Evolutionary conservation across 139 green algal species (phyloP), one percentile per base, ranked within the genome.

Genomic region (Volvox africanus): DNA sequence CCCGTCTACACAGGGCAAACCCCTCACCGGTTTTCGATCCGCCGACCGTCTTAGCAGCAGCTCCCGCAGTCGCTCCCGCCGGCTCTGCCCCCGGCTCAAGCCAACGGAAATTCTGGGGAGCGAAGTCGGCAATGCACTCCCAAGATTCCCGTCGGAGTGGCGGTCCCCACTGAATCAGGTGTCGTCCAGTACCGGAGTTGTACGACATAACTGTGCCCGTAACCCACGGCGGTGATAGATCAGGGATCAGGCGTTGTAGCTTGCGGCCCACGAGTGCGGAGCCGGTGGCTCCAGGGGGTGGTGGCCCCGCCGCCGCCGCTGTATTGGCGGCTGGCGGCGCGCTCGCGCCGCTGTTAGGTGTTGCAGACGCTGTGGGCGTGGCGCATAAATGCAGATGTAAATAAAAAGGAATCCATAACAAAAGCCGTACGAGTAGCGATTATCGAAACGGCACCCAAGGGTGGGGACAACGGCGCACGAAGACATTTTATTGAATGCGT

Each of bases 181-280:
- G 85, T 50, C 71, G n/a, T 9, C 85, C 82, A 36, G 44, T 88
- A 20, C 28, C 35, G 33, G 62, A 19, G 82, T 88, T 88, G 82
- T 68, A 88, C 69, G 24, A 17, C 26, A 82, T 61, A 68, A 89
- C 62, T 26, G 69, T 89, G n/a, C 85, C 85, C 28, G 69, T 89
- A 21, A 89, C 85, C 85, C 85, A 89, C 0, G 85, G 69, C 18
- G 85, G 85, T 17, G 85, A 89, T 14, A 82, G 69, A 68, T 89
- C 85, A 30, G 85, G 85, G 85, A 82, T 82, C 18, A 82, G 69
- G 17, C 85, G 85, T 68, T 89, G 28, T 44, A 89, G 85, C 69
- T 61, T 82, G 69, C 85, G 85, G 28, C 85, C 85, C 20, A 89
- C 20, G 1, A 86, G 80, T 26, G 80, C 67, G 28, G 55, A 73